Base-by-base conservation (phyloP, 331 rosid genomes). In the Malus hybrid region DNA sequence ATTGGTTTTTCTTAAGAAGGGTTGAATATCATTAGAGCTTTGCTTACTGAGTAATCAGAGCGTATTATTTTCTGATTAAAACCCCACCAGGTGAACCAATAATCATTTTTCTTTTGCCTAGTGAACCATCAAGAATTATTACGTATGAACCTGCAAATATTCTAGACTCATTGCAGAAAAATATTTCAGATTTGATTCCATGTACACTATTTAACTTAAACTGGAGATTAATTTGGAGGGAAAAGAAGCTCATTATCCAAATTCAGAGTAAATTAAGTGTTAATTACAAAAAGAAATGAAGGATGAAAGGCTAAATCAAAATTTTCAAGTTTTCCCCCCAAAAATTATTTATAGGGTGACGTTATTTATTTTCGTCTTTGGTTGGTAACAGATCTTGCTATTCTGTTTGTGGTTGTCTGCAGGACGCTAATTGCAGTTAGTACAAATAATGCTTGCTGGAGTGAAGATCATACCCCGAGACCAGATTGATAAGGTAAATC, bases 381-480 rank as follows among this genome's bases (percentile, higher is more conserved):
- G 27, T 2, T 4, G 13, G 65, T 70, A 52, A 70, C 74, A 31
- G 22, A 70, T 52, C 28, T 29, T 70, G 65, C 36, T 27, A 55
- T 57, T 46, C 10, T 24, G 15, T 72, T 72, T 36, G 67, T 63
- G 34, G 22, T 72, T 34, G 55, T 10, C 27, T 15, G 67, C 39
- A 59, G 76, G 11, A 29, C 22, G 19, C 27, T 6, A 4, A 11
- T 20, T 14, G 8, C 6, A 28, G 29, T 19, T 27, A 15, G 7
- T 19, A 59, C 29, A 50, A 71, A 76, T 10, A 80, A 89, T 91
- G 97, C 78, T 91, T 84, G 80, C 89, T 15, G 93, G 95, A 33
- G 85, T 93, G 76, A 93, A 90, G 67, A 80, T 93, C 84, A 85
- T 93, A 82, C 86, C 95, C 3, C 93, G 96, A 42, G 95, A 88